Conservation (phyloP, 208 protist species). For the Crithidia bombi region DNA sequence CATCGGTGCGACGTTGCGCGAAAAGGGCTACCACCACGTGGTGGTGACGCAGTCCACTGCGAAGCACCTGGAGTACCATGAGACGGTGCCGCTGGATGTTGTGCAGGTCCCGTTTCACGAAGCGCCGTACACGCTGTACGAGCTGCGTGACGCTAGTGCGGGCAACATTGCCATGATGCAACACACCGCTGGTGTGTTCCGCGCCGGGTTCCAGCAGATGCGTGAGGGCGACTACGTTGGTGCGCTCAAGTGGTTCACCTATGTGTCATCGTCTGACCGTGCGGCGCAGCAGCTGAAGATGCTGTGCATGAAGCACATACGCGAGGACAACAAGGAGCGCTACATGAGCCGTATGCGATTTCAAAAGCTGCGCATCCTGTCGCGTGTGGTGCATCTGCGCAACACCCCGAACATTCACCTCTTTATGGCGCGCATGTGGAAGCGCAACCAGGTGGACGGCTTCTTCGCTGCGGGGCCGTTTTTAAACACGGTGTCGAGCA, state of each 20-base stretch:
- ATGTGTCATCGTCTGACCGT: conserved; percentile 30
- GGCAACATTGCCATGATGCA: conserved; percentile 11
- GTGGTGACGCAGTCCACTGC: conserved; percentile 48
- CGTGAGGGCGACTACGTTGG: conserved; percentile 45
- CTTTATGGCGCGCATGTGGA: conserved; percentile 9
- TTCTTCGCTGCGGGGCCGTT: conserved; percentile 14
- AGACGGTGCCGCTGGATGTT: conserved; percentile 46
- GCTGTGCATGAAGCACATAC: conserved; percentile 38
- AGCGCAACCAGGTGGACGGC: conserved; percentile 2
- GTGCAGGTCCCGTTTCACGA: conserved; percentile 26
- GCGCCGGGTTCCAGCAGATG: conserved; percentile 65
- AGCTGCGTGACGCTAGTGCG: conserved; percentile 36
- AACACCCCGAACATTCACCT: conserved; percentile 1
- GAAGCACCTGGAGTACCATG: conserved; percentile 39
- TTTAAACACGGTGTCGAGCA: background rate
- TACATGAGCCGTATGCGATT: background rate
- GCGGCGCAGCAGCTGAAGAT: conserved; percentile 36
- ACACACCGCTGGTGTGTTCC: conserved; percentile 39
- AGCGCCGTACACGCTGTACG: conserved; percentile 46
- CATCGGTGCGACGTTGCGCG: conserved; percentile 3
- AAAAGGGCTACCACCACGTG: conserved; percentile 28
- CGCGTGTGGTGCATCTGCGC: conserved; percentile 8
- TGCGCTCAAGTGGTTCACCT: conserved; percentile 39
- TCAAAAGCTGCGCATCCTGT: conserved; percentile 19
- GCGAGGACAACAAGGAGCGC: conserved; percentile 20